Conservation (phyloP, 2,329 filamentous ascomycete species). For the Ceratocystis smalleyi region DNA sequence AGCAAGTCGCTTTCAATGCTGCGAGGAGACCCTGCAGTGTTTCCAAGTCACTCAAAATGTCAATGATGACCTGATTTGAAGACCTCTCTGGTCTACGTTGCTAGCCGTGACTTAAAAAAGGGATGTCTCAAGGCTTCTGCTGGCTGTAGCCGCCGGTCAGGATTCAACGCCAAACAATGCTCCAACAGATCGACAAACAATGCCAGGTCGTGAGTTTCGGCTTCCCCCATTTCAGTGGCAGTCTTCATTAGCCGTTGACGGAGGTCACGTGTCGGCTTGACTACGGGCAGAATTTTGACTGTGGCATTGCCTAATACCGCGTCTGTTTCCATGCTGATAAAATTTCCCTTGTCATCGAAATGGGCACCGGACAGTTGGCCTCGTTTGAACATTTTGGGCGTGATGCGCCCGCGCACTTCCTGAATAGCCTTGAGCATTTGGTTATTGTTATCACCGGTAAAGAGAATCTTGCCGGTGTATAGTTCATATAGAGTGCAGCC, state of each 20-base stretch:
- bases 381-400: conserved; percentile 72
- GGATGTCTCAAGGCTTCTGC: conserved; percentile 75
- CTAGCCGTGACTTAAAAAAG: conserved; percentile 48
- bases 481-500: conserved; percentile 94
- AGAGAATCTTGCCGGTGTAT: conserved; percentile 94
- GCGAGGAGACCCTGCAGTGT: too few species aligned
- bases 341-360: conserved; percentile 74
- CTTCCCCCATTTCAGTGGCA: conserved; percentile 56
- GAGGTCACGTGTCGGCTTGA: conserved; percentile 67
- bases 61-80: not conserved
- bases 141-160: conserved; percentile 80
- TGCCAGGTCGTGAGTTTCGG: conserved; percentile 52
- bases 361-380: conserved; percentile 61
- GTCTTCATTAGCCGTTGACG: conserved; percentile 64
- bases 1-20: too few species aligned
- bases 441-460: conserved; percentile 90
- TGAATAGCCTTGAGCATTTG: conserved; percentile 95
- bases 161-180: conserved; percentile 74
- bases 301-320: conserved; percentile 70
- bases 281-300: conserved; percentile 49
- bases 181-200: conserved; percentile 79
- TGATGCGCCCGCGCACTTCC: conserved; percentile 87
- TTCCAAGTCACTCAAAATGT: conserved; percentile 1
- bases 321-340: conserved; percentile 71
- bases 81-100: not conserved